Conservation (phyloP, 768 basidiomycete genomes). For the Lyophyllum decastes region DNA sequence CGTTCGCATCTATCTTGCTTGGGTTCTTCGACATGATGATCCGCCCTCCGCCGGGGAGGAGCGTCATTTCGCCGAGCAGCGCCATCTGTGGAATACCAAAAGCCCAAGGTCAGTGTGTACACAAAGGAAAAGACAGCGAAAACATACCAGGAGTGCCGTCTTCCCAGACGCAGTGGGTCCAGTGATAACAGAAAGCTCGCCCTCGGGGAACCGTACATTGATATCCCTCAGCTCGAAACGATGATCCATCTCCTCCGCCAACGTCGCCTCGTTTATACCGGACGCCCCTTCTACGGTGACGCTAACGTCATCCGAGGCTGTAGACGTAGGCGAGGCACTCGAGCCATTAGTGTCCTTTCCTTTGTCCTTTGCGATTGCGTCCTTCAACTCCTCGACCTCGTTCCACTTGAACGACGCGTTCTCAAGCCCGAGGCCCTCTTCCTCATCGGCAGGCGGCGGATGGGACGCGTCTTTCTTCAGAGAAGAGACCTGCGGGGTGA, state of each 20-base stretch:
- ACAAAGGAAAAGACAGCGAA: background rate
- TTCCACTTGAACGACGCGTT: conserved; percentile 67
- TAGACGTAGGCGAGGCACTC: background rate
- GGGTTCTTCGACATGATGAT: conserved; percentile 70
- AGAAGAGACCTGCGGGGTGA: conserved; percentile 64
- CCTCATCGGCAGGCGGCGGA: conserved; percentile 28
- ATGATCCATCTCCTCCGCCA: conserved; percentile 37
- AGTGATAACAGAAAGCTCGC: conserved; percentile 68
- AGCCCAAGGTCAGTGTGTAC: background rate
- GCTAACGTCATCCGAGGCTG: conserved; percentile 14
- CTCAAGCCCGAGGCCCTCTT: conserved; percentile 55
- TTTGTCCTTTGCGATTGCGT: conserved; percentile 8
- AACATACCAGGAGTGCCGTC: conserved; percentile 68
- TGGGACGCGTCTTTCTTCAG: conserved; percentile 44
- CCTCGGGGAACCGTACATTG: conserved; percentile 69
- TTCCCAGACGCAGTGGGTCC: conserved; percentile 86
- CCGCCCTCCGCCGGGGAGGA: conserved; percentile 40
- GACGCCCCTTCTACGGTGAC: conserved; percentile 23
- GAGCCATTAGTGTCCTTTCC: conserved; percentile 2
- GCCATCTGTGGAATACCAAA: conserved; percentile 49
- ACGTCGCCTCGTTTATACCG: conserved; percentile 19
- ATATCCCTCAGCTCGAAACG: conserved; percentile 72
- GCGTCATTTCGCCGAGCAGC: conserved; percentile 71
- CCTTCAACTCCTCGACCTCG: conserved; percentile 36
- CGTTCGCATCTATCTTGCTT: conserved; percentile 57